These are phyloP conservation scores for Globisporangium abappressorium DNA, from an alignment of 352 stramenopile species.

Conservation along the genomic window DNA sequence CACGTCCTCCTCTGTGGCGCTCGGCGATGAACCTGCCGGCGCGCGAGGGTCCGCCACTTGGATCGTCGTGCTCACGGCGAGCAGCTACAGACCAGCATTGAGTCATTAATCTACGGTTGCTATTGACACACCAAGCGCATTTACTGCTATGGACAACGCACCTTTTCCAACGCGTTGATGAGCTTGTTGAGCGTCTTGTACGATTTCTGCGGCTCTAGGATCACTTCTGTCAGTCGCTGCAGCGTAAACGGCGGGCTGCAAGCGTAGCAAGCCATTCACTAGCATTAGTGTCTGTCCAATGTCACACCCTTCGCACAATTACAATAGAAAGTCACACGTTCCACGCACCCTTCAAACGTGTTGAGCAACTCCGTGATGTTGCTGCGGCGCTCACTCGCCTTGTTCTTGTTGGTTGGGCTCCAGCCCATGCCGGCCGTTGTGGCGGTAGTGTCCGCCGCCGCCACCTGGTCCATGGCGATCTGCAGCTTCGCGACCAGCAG, in stretches of 20 bases:
- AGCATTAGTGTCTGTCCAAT: neutral
- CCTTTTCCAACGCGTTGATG: conserved; percentile 81
- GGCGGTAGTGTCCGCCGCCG: conserved; percentile 33
- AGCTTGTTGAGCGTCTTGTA: conserved; percentile 81
- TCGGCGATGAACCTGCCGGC: neutral
- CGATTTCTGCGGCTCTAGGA: conserved; percentile 58
- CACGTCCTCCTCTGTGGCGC: neutral
- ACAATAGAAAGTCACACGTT: neutral
- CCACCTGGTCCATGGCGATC: conserved; percentile 51
- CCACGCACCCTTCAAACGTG: conserved; percentile 51
- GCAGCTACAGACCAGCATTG: conserved; percentile 25
- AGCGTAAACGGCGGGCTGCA: conserved; percentile 74
- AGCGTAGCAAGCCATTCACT: neutral
- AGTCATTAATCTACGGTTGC: neutral
- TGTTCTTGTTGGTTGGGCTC: conserved; percentile 50
- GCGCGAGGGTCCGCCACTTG: conserved; percentile 56
- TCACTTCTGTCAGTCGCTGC: conserved; percentile 76
- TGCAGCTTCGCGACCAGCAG: conserved; percentile 61
- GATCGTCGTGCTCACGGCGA: conserved; percentile 68
- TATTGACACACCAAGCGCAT: neutral
- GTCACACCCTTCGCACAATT: neutral
- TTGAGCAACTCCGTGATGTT: conserved; percentile 57
- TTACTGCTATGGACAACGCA: conserved; percentile 8
- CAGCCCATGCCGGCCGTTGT: conserved; percentile 33
- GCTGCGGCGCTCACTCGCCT: conserved; percentile 44